Conservation (phyloP, 1,284 basidiomycete genomes). For the Erythrobasidium hasegawianum region DNA sequence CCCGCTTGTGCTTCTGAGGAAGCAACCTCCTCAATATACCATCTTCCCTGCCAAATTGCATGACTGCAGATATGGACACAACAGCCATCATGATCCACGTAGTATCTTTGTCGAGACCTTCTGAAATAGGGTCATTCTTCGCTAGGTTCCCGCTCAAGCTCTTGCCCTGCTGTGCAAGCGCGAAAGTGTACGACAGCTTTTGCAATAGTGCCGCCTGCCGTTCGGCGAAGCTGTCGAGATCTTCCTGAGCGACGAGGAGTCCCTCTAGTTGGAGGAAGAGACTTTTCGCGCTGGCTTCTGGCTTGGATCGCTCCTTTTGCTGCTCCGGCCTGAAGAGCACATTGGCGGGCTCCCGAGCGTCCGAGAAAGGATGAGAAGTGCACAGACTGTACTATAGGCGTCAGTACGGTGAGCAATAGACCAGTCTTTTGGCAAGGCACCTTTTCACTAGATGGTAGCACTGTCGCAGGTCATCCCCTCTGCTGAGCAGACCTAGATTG, state of each 20-base stretch:
- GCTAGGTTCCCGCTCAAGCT: neutral
- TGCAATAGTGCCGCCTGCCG: slow-evolving; percentile 80
- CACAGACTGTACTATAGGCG: slow-evolving; percentile 55
- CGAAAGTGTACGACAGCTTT: slow-evolving; percentile 58
- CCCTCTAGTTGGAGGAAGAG: slow-evolving; percentile 89
- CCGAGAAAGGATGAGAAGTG: slow-evolving; percentile 78
- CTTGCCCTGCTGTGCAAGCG: slow-evolving; percentile 16
- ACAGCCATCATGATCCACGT: slow-evolving; percentile 96
- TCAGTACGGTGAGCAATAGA: neutral
- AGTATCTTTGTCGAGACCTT: slow-evolving; percentile 60
- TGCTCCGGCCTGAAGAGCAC: slow-evolving; percentile 74
- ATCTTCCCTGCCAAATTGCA: slow-evolving; percentile 79
- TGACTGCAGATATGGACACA: slow-evolving; percentile 71
- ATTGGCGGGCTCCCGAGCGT: slow-evolving; percentile 80
- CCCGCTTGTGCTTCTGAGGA: neutral
- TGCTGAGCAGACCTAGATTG: slow-evolving; percentile 83
- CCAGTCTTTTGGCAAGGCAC: slow-evolving; percentile 53
- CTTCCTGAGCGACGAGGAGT: slow-evolving; percentile 89
- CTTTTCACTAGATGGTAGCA: slow-evolving; percentile 96
- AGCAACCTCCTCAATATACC: neutral
- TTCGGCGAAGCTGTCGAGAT: slow-evolving; percentile 82
- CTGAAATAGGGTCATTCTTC: slow-evolving; percentile 60
- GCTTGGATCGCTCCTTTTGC: slow-evolving; percentile 54
- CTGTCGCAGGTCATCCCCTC: slow-evolving; percentile 71
- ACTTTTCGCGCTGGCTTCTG: slow-evolving; percentile 73